Base-by-base conservation (phyloP, 306 rosid genomes). In the Lablab purpureus region DNA sequence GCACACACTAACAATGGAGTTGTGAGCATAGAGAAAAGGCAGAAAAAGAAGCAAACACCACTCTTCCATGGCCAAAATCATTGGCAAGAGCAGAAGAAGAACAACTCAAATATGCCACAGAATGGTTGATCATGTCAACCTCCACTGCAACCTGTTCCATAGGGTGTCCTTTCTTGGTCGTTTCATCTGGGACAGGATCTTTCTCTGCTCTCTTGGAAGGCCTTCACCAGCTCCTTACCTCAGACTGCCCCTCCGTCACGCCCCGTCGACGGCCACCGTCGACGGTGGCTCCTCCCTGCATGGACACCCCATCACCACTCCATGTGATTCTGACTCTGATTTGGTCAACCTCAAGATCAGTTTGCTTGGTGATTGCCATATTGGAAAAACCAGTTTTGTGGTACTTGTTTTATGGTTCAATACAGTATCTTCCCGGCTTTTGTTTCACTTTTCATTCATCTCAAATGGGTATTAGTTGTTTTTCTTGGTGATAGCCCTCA, bases 311-410 rank as follows among this genome's bases (percentile, higher is more conserved):
- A 27, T 14, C 45, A 32, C 80, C 22, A 34, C 49, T 47, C 30
- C 71, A 14, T 49, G 5, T 52, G 93, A 88, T 10, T 13, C 91
- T 3, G 99, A 92, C 87, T 87, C 91, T 7, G 97, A 95, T 83
- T 90, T 90, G 89, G 97, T 95, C 43, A 81, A 46, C 78, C 81
- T 95, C 77, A 95, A 95, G 89, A 87, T 95, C 80, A 92, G 96
- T 45, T 82, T 95, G 80, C 78, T 95, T 91, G 99, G 99, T 18
- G 99, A 95, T 85, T 88, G 91, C 83, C 88, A 88, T 87, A 93
- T 90, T 84, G 99, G 99, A 23, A 95, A 95, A 82, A 95, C 99
- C 21, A 92, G 93, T 65, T 95, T 95, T 86, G 73, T 89, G 91
- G 99, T 94, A 50, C 2, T 10, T 15, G 22, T n/a, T 30, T 62